A percentile compares a stretch with the other conserved stretches of the same genome.
These are phyloP conservation scores for Trichothecium sympodiale DNA, from an alignment of 2,329 filamentous ascomycete genomes.

Conservation along the genomic window DNA sequence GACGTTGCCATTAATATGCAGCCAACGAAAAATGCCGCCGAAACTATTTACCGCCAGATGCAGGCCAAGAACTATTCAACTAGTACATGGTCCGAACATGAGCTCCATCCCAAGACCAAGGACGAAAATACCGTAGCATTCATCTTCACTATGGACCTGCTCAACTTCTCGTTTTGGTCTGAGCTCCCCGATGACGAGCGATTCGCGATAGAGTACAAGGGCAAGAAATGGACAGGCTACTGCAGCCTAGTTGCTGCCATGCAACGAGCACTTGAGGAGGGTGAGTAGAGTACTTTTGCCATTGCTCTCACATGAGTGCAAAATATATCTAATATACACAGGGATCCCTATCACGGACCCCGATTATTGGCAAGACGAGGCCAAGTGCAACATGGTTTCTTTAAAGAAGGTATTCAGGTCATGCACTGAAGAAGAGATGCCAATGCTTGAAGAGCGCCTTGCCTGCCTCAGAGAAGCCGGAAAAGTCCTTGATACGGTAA, in stretches of 20 bases:
- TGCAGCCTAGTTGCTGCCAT: constrained; percentile 85
- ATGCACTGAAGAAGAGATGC: constrained; percentile 76
- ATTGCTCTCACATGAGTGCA: too few species aligned
- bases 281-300: constrained; percentile 25
- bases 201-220: constrained; percentile 75
- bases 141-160: constrained; percentile 91
- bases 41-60: constrained; percentile 72
- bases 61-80: constrained; percentile 73
- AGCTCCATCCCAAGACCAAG: constrained; percentile 76
- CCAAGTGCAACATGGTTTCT: constrained; percentile 63
- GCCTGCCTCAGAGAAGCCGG: constrained; percentile 75
- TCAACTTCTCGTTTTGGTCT: constrained; percentile 98
- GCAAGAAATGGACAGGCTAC: constrained; percentile 82
- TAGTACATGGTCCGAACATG: constrained; percentile 76
- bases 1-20: constrained; percentile 83
- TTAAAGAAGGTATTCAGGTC: constrained; percentile 76
- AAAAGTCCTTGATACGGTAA: constrained; percentile 64
- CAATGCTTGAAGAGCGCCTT: constrained; percentile 68
- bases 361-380: constrained; percentile 71
- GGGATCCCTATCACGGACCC: constrained; percentile 82
- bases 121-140: constrained; percentile 76
- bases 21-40: constrained; percentile 72
- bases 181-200: constrained; percentile 56
- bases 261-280: constrained; percentile 80
- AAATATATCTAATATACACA: constrained; percentile 22